Conservation (phyloP, 805 yeast species). For the Ogataea chonburiensis region DNA sequence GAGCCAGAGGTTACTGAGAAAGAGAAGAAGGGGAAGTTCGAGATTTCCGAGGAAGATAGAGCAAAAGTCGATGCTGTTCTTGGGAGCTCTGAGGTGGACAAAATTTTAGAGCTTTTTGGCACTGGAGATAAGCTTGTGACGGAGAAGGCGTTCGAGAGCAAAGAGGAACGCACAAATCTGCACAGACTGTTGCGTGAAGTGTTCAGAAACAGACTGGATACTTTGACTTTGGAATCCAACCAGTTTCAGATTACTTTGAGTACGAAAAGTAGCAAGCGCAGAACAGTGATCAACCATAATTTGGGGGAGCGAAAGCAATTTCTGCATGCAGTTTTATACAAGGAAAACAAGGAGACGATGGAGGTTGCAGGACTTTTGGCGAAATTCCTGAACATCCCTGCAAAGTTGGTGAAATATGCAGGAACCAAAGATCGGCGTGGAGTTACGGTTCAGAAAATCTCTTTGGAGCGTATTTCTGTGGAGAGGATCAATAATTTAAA, state of each 20-base stretch:
- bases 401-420: slow-evolving; percentile 71
- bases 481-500: slow-evolving; percentile 77
- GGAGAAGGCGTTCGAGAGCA: slow-evolving; percentile 55
- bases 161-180: slow-evolving; percentile 69
- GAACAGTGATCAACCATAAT: slow-evolving; percentile 58
- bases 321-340: slow-evolving; percentile 78
- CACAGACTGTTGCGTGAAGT: slow-evolving; percentile 76
- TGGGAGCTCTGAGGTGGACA: slow-evolving; percentile 58
- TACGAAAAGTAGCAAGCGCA: slow-evolving; percentile 32
- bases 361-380: slow-evolving; percentile 80
- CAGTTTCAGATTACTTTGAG: slow-evolving; percentile 62
- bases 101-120: slow-evolving; percentile 50
- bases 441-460: slow-evolving; percentile 82
- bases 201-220: slow-evolving; percentile 72
- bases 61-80: slow-evolving; percentile 49
- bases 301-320: slow-evolving; percentile 69
- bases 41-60: slow-evolving; percentile 42
- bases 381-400: slow-evolving; percentile 71
- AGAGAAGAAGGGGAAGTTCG: slow-evolving; percentile 35
- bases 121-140: slow-evolving; percentile 61
- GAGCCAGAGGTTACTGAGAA: slow-evolving; percentile 36
- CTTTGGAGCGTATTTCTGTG: slow-evolving; percentile 65
- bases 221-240: slow-evolving; percentile 70
- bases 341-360: slow-evolving; percentile 97
- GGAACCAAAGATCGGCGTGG: slow-evolving; percentile 98